A percentile compares a stretch with the other conserved stretches of the same genome.
Conservation (phyloP, 108 stramenopile genomes). For the Skeletonema costatum region DNA sequence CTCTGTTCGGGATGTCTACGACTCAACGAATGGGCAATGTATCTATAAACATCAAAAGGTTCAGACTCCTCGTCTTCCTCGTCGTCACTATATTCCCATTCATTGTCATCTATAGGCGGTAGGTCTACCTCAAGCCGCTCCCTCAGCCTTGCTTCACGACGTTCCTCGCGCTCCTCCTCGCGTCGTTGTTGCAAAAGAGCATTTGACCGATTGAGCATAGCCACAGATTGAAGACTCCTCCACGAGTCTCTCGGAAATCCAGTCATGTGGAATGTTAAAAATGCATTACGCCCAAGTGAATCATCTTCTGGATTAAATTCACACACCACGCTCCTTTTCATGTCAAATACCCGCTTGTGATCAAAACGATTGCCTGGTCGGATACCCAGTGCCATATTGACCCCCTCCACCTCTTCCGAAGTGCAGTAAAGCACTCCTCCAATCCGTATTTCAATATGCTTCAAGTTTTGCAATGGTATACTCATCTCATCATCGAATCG, state of each 20-base stretch:
- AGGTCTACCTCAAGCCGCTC: too few species aligned
- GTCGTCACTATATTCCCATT: neutral
- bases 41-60: slow-evolving; percentile 7
- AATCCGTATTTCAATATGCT: slow-evolving; percentile 39
- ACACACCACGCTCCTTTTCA: slow-evolving; percentile 12
- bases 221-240: slow-evolving; percentile 8
- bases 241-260: neutral
- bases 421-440: slow-evolving; percentile 29
- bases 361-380: slow-evolving; percentile 10
- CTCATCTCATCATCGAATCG: neutral
- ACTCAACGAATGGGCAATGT: neutral
- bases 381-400: slow-evolving; percentile 10
- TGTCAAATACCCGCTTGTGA: neutral
- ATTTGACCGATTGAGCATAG: slow-evolving; percentile 14
- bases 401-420: slow-evolving; percentile 8
- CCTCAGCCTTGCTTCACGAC: too few species aligned
- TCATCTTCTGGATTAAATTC: slow-evolving; percentile 1
- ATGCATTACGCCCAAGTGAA: neutral
- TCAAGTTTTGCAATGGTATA: slow-evolving; percentile 16
- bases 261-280: slow-evolving; percentile 8
- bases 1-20: slow-evolving; percentile 3
- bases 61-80: slow-evolving; percentile 8
- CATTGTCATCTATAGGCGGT: too few species aligned
- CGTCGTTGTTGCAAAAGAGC: neutral
- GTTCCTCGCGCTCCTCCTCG: slow-evolving; percentile 7